Evolutionary conservation across 805 yeast genomes (phyloP).

Genomic region (Metschnikowia sp.): DNA sequence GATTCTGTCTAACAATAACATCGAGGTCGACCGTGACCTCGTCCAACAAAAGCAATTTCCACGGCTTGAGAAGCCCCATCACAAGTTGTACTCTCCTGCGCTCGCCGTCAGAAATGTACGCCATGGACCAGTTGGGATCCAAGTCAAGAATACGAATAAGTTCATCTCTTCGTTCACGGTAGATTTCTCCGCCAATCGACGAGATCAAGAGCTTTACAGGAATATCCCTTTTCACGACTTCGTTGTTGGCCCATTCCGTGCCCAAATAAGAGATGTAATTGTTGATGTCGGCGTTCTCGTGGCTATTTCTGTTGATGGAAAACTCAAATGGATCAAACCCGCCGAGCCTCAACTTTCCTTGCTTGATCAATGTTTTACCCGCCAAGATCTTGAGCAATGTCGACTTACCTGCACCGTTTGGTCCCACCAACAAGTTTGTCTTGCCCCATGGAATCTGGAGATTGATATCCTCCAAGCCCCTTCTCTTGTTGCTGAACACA

Average conservation of each 20-base stretch:
- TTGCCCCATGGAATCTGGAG: slow-evolving; percentile 66
- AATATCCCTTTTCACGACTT: slow-evolving; percentile 85
- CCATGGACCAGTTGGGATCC: slow-evolving; percentile 90
- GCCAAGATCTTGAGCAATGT: slow-evolving; percentile 81
- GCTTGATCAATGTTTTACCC: slow-evolving; percentile 81
- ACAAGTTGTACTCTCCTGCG: slow-evolving; percentile 89
- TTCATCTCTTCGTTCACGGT: slow-evolving; percentile 70
- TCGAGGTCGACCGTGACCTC: slow-evolving; percentile 97
- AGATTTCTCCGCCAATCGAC: slow-evolving; percentile 70
- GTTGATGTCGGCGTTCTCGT: slow-evolving; percentile 43
- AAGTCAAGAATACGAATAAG: slow-evolving; percentile 78
- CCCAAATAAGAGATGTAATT: slow-evolving; percentile 76
- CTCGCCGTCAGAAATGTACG: slow-evolving; percentile 89
- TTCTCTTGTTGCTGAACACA: slow-evolving; percentile 55
- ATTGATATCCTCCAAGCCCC: slow-evolving; percentile 62
- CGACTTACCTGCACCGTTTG: slow-evolving; percentile 97
- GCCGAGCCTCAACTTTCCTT: slow-evolving; percentile 68
- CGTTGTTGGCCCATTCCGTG: slow-evolving; percentile 96
- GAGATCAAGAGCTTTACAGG: slow-evolving; percentile 76
- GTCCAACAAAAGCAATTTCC: slow-evolving; percentile 83
- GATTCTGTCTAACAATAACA: slow-evolving; percentile 78
- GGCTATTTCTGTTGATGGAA: slow-evolving; percentile 48
- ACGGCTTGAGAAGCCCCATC: slow-evolving; percentile 90
- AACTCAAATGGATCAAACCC: slow-evolving; percentile 81
- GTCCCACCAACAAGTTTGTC: slow-evolving; percentile 79